Percentiles rank a stretch among this genome's conserved stretches.
phyloP scores from a whole-genome alignment of 148 eudicot genomes.

The Vaccinium corymbosum region DNA sequence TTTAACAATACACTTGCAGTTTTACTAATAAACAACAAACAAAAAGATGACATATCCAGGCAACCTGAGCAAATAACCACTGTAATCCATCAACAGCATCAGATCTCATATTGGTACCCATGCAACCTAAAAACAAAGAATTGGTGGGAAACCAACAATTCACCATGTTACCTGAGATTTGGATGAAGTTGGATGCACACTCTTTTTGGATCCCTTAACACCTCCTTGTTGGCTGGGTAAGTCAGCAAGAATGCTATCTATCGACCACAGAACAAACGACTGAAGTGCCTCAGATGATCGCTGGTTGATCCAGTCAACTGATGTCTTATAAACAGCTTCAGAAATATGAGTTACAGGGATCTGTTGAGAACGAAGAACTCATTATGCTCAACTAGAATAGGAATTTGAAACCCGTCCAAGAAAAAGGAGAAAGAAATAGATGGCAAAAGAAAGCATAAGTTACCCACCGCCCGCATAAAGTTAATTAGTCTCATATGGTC shows the following conservation, averaged over 20 bases:
- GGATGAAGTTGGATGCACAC: slow-evolving; percentile 48
- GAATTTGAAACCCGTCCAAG: neutral
- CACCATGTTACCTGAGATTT: slow-evolving; percentile 61
- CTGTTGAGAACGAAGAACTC: slow-evolving; percentile 32
- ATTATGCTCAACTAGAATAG: neutral
- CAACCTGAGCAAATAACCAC: neutral
- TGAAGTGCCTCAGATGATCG: slow-evolving; percentile 51
- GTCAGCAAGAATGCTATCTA: slow-evolving; percentile 65
- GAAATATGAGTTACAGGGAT: slow-evolving; percentile 59
- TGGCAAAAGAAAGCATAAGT: neutral
- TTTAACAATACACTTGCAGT: neutral
- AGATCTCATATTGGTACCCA: neutral
- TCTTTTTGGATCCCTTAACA: slow-evolving; percentile 62
- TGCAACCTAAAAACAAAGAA: slow-evolving; percentile 10
- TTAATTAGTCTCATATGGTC: neutral
- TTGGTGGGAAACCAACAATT: neutral
- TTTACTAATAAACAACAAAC: neutral
- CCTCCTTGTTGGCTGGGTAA: slow-evolving; percentile 42
- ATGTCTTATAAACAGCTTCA: slow-evolving; percentile 66
- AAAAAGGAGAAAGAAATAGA: neutral
- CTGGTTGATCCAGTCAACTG: slow-evolving; percentile 71
- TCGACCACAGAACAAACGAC: slow-evolving; percentile 50
- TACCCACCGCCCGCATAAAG: neutral
- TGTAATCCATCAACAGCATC: neutral
- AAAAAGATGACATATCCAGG: neutral